These are phyloP conservation scores for Hygrophorus russula DNA, from an alignment of 768 basidiomycete genomes.

Conservation along the genomic window DNA sequence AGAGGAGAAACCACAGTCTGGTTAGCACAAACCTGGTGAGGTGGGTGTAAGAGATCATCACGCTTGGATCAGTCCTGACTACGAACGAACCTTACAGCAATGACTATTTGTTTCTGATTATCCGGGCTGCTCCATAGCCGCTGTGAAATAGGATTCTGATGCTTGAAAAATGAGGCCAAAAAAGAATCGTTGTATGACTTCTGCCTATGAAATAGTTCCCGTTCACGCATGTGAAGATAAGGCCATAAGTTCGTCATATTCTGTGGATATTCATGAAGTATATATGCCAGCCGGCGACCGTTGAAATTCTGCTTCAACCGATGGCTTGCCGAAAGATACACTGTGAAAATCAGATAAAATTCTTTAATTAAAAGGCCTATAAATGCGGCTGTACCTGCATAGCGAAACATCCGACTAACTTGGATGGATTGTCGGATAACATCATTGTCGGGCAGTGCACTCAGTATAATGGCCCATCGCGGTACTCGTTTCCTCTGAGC, in stretches of 20 bases:
- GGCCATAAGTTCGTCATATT: slow-evolving; percentile 63
- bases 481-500: slow-evolving; percentile 46
- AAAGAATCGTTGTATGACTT: slow-evolving; percentile 37
- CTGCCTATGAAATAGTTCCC: slow-evolving; percentile 28
- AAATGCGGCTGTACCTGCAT: slow-evolving; percentile 36
- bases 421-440: slow-evolving; percentile 28
- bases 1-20: slow-evolving; percentile 51
- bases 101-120: slow-evolving; percentile 39
- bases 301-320: slow-evolving; percentile 34
- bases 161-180: slow-evolving; percentile 27
- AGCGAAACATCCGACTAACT: slow-evolving; percentile 52
- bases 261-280: slow-evolving; percentile 26
- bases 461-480: slow-evolving; percentile 42
- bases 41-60: background rate
- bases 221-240: slow-evolving; percentile 42
- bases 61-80: background rate
- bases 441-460: slow-evolving; percentile 32
- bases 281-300: slow-evolving; percentile 34
- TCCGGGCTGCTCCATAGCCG: slow-evolving; percentile 52
- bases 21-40: slow-evolving; percentile 50
- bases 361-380: slow-evolving; percentile 8
- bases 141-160: slow-evolving; percentile 25
- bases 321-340: slow-evolving; percentile 48
- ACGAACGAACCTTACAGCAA: slow-evolving; percentile 44
- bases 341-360: slow-evolving; percentile 21